Percentiles rank a stretch among this genome's conserved stretches.
Conservation (phyloP, 1,284 basidiomycete species). For the Cutaneotrichosporon spelunceum region DNA sequence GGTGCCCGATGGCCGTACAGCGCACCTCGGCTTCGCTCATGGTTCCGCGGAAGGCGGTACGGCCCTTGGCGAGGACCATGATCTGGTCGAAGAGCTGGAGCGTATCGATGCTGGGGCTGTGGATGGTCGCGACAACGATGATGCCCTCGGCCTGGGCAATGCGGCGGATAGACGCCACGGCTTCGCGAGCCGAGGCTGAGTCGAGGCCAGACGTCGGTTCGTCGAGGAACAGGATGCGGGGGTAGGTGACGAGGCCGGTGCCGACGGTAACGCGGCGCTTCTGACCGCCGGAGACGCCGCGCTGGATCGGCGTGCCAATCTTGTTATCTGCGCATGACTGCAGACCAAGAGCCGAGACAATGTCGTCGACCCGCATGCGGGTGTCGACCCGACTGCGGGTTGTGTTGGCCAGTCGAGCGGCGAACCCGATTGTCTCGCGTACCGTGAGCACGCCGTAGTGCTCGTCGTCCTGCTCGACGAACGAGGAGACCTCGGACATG, state of each 20-base stretch:
- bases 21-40: conserved; percentile 20
- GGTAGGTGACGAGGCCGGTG: conserved; percentile 44
- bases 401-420: conserved; percentile 21
- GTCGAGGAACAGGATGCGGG: conserved; percentile 51
- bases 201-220: conserved; percentile 47
- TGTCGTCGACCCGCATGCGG: conserved; percentile 17
- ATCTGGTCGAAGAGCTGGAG: conserved; percentile 46
- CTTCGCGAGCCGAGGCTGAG: conserved; percentile 24
- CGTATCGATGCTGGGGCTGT: conserved; percentile 49
- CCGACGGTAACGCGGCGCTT: conserved; percentile 49
- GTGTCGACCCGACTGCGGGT: conserved; percentile 12
- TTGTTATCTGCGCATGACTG: conserved; percentile 12
- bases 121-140: conserved; percentile 48
- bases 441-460: conserved; percentile 51
- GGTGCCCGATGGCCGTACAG: conserved; percentile 24
- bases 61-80: conserved; percentile 42
- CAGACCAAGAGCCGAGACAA: conserved; percentile 25
- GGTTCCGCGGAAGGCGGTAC: conserved; percentile 34
- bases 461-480: conserved; percentile 52
- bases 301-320: conserved; percentile 51
- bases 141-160: conserved; percentile 20
- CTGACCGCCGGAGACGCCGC: conserved; percentile 53
- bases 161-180: conserved; percentile 21
- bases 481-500: conserved; percentile 32
- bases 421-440: conserved; percentile 32